Conservation (phyloP, 768 basidiomycete genomes). For the Agrocybe praecox region DNA sequence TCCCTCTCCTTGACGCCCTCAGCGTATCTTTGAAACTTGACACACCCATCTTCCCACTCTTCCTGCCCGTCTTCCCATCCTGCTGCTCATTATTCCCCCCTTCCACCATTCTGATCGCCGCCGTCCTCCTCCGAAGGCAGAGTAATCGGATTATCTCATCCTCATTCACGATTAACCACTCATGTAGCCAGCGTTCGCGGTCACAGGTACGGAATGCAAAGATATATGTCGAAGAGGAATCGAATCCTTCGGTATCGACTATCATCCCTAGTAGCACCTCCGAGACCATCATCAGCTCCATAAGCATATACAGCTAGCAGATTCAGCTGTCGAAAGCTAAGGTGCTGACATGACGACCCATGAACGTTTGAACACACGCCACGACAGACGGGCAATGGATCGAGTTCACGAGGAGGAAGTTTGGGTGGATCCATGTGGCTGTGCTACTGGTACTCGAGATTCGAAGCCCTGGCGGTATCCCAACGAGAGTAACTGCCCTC, state of each 20-base stretch:
- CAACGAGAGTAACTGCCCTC: constrained; percentile 72
- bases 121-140: constrained; percentile 70
- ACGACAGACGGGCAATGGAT: constrained; percentile 32
- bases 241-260: constrained; percentile 29
- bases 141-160: constrained; percentile 78
- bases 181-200: background rate
- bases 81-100: constrained; percentile 20
- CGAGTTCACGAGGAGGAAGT: constrained; percentile 13
- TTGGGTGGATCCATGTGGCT: background rate
- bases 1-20: constrained; percentile 58
- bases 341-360: constrained; percentile 82
- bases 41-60: constrained; percentile 62
- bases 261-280: constrained; percentile 58
- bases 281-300: background rate
- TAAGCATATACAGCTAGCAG: constrained; percentile 39
- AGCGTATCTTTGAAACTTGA: constrained; percentile 76
- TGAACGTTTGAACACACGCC: constrained; percentile 85
- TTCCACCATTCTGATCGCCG: constrained; percentile 5
- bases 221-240: background rate
- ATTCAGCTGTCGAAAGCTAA: constrained; percentile 78
- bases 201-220: constrained; percentile 1
- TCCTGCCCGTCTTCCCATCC: constrained; percentile 38
- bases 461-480: constrained; percentile 57
- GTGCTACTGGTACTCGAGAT: background rate
- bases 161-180: constrained; percentile 65